These are phyloP conservation scores for Sporothrix sp. DNA, from an alignment of 2,329 filamentous ascomycete species.

Conservation along the genomic window DNA sequence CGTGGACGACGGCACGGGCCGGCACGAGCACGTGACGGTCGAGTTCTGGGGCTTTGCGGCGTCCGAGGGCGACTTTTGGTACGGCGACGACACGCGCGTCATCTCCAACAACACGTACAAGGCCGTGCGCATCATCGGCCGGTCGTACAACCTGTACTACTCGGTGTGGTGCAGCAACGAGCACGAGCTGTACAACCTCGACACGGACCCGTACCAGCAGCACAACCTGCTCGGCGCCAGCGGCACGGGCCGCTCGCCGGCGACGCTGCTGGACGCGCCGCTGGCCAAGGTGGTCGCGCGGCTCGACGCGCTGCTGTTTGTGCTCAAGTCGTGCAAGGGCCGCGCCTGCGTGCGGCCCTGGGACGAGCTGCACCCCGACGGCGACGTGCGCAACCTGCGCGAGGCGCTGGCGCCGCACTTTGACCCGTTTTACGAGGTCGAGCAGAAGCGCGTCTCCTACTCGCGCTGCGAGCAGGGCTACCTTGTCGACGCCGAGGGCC, in stretches of 20 bases:
- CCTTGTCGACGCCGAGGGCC: constrained; percentile 45
- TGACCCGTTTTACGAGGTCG: constrained; percentile 43
- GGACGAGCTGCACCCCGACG: constrained; percentile 44
- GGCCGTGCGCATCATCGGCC: constrained; percentile 42
- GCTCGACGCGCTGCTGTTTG: constrained; percentile 49
- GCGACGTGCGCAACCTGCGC: constrained; percentile 38
- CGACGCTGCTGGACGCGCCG: constrained; percentile 25
- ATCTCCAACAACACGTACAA: constrained; percentile 50
- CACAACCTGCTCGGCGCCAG: constrained; percentile 30
- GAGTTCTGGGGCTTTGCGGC: constrained; percentile 45
- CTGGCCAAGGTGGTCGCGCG: constrained; percentile 35
- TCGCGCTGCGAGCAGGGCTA: constrained; percentile 47
- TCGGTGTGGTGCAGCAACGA: constrained; percentile 61
- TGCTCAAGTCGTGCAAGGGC: constrained; percentile 51
- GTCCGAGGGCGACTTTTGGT: constrained; percentile 27
- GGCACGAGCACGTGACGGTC: constrained; percentile 47
- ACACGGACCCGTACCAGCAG: constrained; percentile 45
- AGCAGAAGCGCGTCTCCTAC: constrained; percentile 42
- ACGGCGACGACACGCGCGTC: constrained; percentile 16
- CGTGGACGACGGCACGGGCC: constrained; percentile 10
- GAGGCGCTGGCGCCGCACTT: constrained; percentile 40
- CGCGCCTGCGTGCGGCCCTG: constrained; percentile 45
- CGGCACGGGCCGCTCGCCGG: constrained; percentile 12
- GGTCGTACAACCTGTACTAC: constrained; percentile 53
- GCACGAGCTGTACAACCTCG: constrained; percentile 48